Base-by-base conservation (phyloP, 306 rosid species). In the Vigna reflexopilosa region DNA sequence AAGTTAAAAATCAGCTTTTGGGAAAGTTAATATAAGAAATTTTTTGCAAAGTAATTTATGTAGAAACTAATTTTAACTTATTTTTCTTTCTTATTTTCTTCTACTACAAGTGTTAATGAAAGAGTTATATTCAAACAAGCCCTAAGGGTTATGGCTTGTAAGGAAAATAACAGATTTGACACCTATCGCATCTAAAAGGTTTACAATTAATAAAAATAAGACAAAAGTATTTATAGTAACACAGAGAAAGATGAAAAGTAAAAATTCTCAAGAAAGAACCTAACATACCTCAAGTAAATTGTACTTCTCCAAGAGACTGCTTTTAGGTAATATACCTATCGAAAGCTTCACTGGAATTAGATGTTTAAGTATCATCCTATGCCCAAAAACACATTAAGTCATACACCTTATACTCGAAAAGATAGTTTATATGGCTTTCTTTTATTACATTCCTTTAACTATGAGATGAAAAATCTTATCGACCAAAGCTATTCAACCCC, bases 311-410 rank as follows among this genome's bases (percentile, higher is more conserved):
- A 95, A 81, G 66, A 95, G 91, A 84, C 84, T 80, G 71, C 83
- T 88, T 45, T 77, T 87, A 34, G 99, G 99, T 77, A 95, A 87
- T 84, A 96, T 91, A 85, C 98, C 98, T 13, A 91, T 87, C 24
- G 99, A 96, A 85, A 96, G 97, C 96, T 96, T 93, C 83, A 91
- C 98, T 14, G 99, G 99, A 83, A 95, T 89, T 66, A 95, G 91
- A 88, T 91, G 91, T 76, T 95, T 95, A 40, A 95, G 88, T 79
- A 95, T 93, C 99, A 91, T 86, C 95, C 99, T 95, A 52, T 34
- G 66, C 69, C 70, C 81, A 67, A 76, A 54, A 87, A 58, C 72
- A 24, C 59, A 61, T 17, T 54, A 52, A 84, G 87, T 49, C 3
- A 67, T 4, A 80, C 15, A 73, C 79, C 28, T 30, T 44, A 10